Evolutionary conservation across 2,329 filamentous ascomycete species (phyloP).

Genomic region (Talaromyces sp.): DNA sequence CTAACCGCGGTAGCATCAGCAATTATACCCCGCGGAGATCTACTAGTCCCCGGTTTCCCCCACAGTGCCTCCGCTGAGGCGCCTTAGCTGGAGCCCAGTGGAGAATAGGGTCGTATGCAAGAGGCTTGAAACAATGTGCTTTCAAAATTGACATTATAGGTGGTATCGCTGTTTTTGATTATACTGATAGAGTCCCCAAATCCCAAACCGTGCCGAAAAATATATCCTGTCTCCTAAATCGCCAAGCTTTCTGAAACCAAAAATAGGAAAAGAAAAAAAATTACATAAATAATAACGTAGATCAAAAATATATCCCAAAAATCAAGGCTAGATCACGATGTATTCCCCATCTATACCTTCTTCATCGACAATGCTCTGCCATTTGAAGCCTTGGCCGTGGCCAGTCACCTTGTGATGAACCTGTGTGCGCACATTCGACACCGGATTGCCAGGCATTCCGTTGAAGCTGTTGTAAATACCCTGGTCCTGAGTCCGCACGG

Average conservation of each 20-base stretch:
- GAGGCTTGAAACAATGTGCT: background rate
- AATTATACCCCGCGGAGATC: background rate
- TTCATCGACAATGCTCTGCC: slow-evolving; percentile 25
- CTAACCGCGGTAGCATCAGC: background rate
- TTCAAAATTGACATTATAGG: background rate
- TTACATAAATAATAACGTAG: background rate
- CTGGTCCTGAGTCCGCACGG: background rate
- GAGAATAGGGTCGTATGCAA: background rate
- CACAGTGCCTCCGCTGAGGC: background rate
- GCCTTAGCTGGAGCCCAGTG: no score
- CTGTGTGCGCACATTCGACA: slow-evolving; percentile 11
- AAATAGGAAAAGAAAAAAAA: background rate
- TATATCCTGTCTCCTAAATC: background rate
- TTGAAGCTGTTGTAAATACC: slow-evolving; percentile 1
- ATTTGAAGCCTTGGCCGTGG: slow-evolving; percentile 21
- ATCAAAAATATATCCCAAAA: background rate
- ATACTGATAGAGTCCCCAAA: background rate
- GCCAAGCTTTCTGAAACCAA: background rate
- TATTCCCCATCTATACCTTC: slow-evolving; percentile 27
- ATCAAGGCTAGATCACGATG: slow-evolving; percentile 24
- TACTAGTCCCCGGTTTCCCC: background rate
- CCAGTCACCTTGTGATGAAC: background rate
- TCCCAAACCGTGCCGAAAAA: background rate
- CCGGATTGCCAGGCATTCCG: slow-evolving; percentile 3
- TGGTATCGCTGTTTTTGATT: background rate